Base-by-base conservation (phyloP, 73 alveolate species). In the Stentor coeruleus region DNA sequence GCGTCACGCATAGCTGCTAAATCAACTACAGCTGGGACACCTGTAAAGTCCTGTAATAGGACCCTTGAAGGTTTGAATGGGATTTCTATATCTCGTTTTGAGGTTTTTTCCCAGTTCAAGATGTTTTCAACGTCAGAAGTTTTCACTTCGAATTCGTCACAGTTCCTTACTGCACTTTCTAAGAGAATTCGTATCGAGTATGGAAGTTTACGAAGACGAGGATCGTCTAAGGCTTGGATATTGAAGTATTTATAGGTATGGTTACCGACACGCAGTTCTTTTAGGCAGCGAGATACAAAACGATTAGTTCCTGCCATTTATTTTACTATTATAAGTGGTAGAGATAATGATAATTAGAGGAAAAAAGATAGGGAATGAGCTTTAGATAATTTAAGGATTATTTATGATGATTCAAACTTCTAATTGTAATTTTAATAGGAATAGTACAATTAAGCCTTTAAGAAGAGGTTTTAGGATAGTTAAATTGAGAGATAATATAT, bases 1-100 rank as follows among this genome's bases (percentile, higher is more conserved):
- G 97, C 98, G 79, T 93, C 98, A 82, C 98, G 88, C 98, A 93
- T 93, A 31, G 98, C 97, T 49, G 98, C 98, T 59, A 93, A 86
- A 77, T 93, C 98, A 42, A 92, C 97, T 26, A 93, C 96, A 58
- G 98, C 98, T 15, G 98, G 98, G 84, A 93, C 98, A 35, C 98
- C 98, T 73, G 98, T 93, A 91, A 93, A 92, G 85, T 93, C 98
- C 81, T 93, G 90, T 3, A 93, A 85, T 81, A 93, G 86, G 74
- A 93, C 98, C 74, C 98, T 76, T 33, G 97, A 96, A 38, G 98
- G 98, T 82, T 90, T 89, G 95, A 93, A 93, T 55, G 98, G 98
- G 74, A 93, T 92, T 60, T 93, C 98, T 6, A 87, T 87, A 38
- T 91, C 84, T 55, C 75, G 31, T 38, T 81, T 6, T 3, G 88